Evolutionary conservation across 441 rosid species (phyloP).

Genomic region (Populus tomentosa): DNA sequence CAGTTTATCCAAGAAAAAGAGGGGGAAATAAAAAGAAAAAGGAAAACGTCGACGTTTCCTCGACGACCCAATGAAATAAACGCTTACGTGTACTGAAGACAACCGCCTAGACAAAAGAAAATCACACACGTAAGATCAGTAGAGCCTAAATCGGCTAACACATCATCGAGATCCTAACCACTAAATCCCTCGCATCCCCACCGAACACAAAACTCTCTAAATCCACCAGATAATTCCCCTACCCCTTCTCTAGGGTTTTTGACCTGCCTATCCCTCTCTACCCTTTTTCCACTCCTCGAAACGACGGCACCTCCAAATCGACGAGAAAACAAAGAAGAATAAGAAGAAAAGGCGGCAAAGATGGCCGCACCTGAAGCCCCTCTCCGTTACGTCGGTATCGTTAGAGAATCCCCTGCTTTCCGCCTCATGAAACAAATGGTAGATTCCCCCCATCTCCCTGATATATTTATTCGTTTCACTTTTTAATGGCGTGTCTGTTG

Average conservation of each 20-base stretch:
- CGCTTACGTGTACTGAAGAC: background rate
- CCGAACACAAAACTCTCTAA: background rate
- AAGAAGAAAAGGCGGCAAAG: conserved; percentile 9
- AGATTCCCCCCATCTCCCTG: background rate
- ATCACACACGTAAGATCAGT: background rate
- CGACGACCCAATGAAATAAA: background rate
- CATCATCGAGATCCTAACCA: background rate
- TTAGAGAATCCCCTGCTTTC: conserved; percentile 82
- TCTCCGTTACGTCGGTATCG: conserved; percentile 77
- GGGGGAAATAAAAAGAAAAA: background rate
- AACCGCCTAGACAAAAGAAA: background rate
- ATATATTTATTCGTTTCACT: background rate
- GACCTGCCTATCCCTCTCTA: conserved; percentile 14
- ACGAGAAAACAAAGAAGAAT: background rate
- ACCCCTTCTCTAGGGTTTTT: background rate
- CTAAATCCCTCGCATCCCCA: background rate
- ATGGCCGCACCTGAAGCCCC: conserved; percentile 98
- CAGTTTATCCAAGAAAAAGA: background rate
- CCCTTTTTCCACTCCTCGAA: conserved; percentile 12
- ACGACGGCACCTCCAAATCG: background rate
- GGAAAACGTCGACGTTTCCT: background rate
- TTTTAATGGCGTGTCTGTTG: background rate
- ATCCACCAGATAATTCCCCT: background rate
- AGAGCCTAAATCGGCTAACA: background rate
- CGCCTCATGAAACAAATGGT: conserved; percentile 99